phyloP scores from a whole-genome alignment of 2,329 filamentous ascomycete genomes.

The Fusarium praegraminearum region DNA sequence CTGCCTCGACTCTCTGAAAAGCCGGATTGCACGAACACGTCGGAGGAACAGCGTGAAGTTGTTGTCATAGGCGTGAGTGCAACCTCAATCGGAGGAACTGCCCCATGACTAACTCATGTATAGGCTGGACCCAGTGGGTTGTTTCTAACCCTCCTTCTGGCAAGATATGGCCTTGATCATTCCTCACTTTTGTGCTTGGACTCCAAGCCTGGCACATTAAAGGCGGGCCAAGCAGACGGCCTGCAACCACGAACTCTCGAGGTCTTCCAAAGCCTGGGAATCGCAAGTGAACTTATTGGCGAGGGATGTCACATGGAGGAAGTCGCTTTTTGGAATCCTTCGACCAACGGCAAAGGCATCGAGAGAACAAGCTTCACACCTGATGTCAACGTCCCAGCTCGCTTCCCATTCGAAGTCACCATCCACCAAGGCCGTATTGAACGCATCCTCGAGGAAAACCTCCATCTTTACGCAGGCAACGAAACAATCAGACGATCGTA shows the following conservation, averaged over 20 bases:
- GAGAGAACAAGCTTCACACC: slow-evolving; percentile 17
- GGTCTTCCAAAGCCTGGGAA: slow-evolving; percentile 19
- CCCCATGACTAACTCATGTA: background rate
- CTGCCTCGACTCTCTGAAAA: slow-evolving; percentile 5
- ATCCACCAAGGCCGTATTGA: slow-evolving; percentile 27
- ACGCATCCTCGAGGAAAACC: slow-evolving; percentile 20
- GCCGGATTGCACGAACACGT: background rate
- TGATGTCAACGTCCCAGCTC: slow-evolving; percentile 17
- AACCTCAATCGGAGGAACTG: rapidly evolving
- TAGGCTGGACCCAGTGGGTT: slow-evolving; percentile 20
- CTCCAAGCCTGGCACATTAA: slow-evolving; percentile 14
- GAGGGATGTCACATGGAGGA: slow-evolving; percentile 30
- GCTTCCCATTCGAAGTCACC: slow-evolving; percentile 12
- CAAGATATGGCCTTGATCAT: slow-evolving; percentile 15
- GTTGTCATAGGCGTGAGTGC: slow-evolving; percentile 12
- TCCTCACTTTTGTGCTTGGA: slow-evolving; percentile 10
- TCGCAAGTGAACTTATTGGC: slow-evolving; percentile 17
- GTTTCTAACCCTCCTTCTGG: slow-evolving; percentile 9
- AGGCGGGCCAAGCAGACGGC: slow-evolving; percentile 24
- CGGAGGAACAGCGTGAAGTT: slow-evolving; percentile 2
- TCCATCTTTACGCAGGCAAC: slow-evolving; percentile 2
- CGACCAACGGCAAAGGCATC: background rate
- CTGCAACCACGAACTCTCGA: slow-evolving; percentile 22
- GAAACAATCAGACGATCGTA: slow-evolving; percentile 5
- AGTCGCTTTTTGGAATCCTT: slow-evolving; percentile 25